Evolutionary conservation across 2,329 filamentous ascomycete species (phyloP).

Genomic region (Cladosporium oxysporum): DNA sequence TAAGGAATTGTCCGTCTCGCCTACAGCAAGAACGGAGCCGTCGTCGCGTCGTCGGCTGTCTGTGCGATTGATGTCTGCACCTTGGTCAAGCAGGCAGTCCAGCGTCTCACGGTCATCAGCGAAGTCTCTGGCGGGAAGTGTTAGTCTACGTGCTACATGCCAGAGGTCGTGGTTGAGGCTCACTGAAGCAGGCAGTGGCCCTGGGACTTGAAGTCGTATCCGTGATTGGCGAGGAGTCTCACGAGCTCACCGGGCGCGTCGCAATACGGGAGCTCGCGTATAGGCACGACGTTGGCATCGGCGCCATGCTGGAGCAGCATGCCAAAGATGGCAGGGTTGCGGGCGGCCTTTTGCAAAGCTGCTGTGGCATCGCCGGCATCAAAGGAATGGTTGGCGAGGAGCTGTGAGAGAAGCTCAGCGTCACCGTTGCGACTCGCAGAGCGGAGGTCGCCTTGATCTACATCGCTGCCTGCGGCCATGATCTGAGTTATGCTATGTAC

Average conservation of each 20-base stretch:
- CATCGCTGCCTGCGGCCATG: neutral
- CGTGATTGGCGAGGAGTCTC: slow-evolving; percentile 14
- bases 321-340: neutral
- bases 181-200: slow-evolving; percentile 12
- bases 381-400: neutral
- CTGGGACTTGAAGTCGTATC: slow-evolving; percentile 14
- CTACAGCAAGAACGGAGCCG: slow-evolving; percentile 10
- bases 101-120: slow-evolving; percentile 17
- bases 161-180: neutral
- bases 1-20: slow-evolving; percentile 18
- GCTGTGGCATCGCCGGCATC: neutral
- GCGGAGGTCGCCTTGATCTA: neutral
- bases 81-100: slow-evolving; percentile 24
- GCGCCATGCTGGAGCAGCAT: slow-evolving; percentile 9
- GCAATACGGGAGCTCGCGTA: neutral
- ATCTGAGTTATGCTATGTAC: neutral
- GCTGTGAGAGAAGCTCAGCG: neutral
- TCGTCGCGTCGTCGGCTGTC: slow-evolving; percentile 12
- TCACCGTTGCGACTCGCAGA: neutral
- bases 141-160: neutral
- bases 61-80: slow-evolving; percentile 22
- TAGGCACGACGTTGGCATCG: neutral
- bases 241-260: slow-evolving; percentile 3
- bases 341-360: neutral
- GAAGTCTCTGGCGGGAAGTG: slow-evolving; percentile 16